Base-by-base conservation (phyloP, 805 yeast species). In the Candida sonorensis region DNA sequence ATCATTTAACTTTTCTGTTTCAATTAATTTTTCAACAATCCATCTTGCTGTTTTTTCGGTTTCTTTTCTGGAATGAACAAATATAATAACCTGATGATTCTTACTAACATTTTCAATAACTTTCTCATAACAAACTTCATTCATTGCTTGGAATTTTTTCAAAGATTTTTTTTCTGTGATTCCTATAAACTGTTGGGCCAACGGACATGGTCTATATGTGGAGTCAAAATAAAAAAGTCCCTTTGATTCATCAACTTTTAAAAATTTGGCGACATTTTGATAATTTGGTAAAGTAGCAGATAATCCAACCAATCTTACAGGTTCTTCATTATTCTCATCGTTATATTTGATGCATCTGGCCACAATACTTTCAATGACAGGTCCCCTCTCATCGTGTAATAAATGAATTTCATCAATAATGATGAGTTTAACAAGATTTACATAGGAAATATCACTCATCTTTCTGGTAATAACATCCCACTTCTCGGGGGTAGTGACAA, bases 401-500 rank as follows among this genome's bases (percentile, higher is more conserved):
- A 90, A 64, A 65, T 90, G 98, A 37, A 90, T 81, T 56, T 90
- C 98, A 63, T 90, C 98, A 31, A 92, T 75, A 17, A 90, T 81
- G 8, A 90, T 57, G 15, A 90, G 65, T 25, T 73, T 68, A 1
- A 86, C 92, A 1, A 76, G 59, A 22, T 71, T 66, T 1, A 78
- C 71, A 45, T 77, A 80, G 16, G 81, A 72, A 2, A 74, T 63
- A 38, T 83, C 90, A 14, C 75, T 66, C 26, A 69, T 67, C 48
- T 90, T 90, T 60, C 98, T 70, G 1, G 96, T 88, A 11, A 88
- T 79, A 14, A 92, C 84, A 60, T 92, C 97, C 97, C 97, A 90
- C 51, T 88, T 90, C 51, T 92, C 98, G 0, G 97, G 97, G 0
- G 98, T 90, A 0, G 96, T 84, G 1, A 90, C 94, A 30, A 90